A percentile compares a stretch with the other conserved stretches of the same genome.
Evolutionary conservation across 2,329 filamentous ascomycete species (phyloP).

Genomic region (Hymenoscyphus scutula): DNA sequence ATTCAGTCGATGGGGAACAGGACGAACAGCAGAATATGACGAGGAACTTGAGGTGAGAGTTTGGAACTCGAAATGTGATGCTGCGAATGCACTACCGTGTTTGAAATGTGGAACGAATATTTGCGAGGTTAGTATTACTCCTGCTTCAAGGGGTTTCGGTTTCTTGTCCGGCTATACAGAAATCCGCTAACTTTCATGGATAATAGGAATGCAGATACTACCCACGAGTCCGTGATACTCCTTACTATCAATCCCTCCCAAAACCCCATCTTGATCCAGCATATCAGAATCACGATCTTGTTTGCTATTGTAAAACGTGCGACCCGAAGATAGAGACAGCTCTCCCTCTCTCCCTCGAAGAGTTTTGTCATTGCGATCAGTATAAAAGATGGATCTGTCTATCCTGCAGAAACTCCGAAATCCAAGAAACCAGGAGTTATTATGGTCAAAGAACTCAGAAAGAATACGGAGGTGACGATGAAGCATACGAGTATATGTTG

Average conservation of each 20-base stretch:
- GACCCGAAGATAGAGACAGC: slow-evolving; percentile 15
- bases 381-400: slow-evolving; percentile 23
- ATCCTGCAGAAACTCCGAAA: slow-evolving; percentile 17
- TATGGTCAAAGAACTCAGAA: slow-evolving; percentile 10
- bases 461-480: neutral
- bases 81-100: slow-evolving; percentile 6
- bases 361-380: slow-evolving; percentile 22
- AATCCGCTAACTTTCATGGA: no score
- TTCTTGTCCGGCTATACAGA: no score
- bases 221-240: neutral
- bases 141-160: no score
- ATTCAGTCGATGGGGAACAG: no score
- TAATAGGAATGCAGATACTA: slow-evolving; percentile 7
- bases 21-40: neutral
- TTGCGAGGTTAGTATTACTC: slow-evolving; percentile 1
- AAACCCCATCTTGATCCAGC: slow-evolving; percentile 6
- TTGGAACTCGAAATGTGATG: slow-evolving; percentile 7
- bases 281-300: neutral
- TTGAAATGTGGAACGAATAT: neutral
- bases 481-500: slow-evolving; percentile 13
- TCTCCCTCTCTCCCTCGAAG: slow-evolving; percentile 15
- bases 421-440: slow-evolving; percentile 9
- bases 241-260: neutral
- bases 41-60: slow-evolving; percentile 8
- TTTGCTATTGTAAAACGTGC: slow-evolving; percentile 18